Conservation (phyloP, 129 eudicot genomes). For the Flaveria trinervia region DNA sequence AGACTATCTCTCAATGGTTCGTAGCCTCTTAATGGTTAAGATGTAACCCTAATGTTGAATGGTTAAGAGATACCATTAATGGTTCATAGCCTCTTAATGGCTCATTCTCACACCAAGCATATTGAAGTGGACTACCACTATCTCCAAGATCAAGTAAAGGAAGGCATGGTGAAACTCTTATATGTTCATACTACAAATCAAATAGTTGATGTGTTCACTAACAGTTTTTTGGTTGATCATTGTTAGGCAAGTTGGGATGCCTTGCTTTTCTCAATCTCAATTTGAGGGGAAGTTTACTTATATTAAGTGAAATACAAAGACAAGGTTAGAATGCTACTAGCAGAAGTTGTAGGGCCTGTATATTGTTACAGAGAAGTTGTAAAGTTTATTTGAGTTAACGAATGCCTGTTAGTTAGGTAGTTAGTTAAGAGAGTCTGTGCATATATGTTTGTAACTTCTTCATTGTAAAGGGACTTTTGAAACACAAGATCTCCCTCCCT, state of each 20-base stretch:
- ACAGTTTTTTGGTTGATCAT: neutral
- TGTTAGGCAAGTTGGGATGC: neutral
- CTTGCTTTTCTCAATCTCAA: neutral
- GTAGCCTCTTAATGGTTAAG: too few relatives aligned
- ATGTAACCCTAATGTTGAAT: too few relatives aligned
- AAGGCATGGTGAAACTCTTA: neutral
- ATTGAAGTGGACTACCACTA: neutral
- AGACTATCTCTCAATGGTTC: too few relatives aligned
- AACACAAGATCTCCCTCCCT: neutral
- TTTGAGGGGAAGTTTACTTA: neutral
- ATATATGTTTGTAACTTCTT: neutral
- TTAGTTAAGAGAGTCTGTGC: neutral
- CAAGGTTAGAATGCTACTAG: neutral
- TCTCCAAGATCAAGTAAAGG: neutral
- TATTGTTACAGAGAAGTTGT: neutral
- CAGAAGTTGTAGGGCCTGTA: neutral
- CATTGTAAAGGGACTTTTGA: neutral
- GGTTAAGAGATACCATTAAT: too few relatives aligned
- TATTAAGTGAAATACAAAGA: neutral
- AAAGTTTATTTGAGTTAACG: neutral
- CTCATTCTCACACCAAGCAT: neutral
- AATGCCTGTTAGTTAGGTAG: neutral
- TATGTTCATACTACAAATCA: too few relatives aligned
- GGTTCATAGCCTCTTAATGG: too few relatives aligned
- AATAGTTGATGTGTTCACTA: neutral